Conservation (phyloP, 192 early-diverging fungal species). For the Neocallimastix lanati region DNA sequence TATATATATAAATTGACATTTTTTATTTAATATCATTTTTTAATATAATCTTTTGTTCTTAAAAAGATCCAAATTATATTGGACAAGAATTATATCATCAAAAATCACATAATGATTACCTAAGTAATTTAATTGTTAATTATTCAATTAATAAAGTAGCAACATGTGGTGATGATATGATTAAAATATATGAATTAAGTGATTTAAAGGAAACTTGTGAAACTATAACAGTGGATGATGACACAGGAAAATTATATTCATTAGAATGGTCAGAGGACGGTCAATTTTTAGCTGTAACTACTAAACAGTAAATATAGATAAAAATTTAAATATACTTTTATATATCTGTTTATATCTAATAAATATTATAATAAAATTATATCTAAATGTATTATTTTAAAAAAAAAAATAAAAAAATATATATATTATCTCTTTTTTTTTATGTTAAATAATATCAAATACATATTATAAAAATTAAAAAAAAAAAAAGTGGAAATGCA, state of each 20-base stretch:
- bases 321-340: no score
- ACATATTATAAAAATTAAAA: no score
- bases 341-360: no score
- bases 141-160: slow-evolving; percentile 16
- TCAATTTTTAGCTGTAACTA: slow-evolving; percentile 19
- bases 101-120: slow-evolving; percentile 15
- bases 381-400: no score
- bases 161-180: slow-evolving; percentile 18
- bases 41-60: no score
- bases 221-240: slow-evolving; percentile 23
- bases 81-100: slow-evolving; percentile 27
- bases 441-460: no score
- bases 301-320: slow-evolving; percentile 10
- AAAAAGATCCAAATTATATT: slow-evolving; percentile 14
- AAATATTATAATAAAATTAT: no score
- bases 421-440: no score
- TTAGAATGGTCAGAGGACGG: slow-evolving; percentile 27
- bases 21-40: no score
- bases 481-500: slow-evolving; percentile 9
- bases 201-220: slow-evolving; percentile 26
- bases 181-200: slow-evolving; percentile 26
- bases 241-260: slow-evolving; percentile 11
- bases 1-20: no score
- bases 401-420: no score
- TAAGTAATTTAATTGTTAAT: slow-evolving; percentile 16